phyloP scores from a whole-genome alignment of 192 early-diverging fungal species.

The Gaertneriomyces sp. region DNA sequence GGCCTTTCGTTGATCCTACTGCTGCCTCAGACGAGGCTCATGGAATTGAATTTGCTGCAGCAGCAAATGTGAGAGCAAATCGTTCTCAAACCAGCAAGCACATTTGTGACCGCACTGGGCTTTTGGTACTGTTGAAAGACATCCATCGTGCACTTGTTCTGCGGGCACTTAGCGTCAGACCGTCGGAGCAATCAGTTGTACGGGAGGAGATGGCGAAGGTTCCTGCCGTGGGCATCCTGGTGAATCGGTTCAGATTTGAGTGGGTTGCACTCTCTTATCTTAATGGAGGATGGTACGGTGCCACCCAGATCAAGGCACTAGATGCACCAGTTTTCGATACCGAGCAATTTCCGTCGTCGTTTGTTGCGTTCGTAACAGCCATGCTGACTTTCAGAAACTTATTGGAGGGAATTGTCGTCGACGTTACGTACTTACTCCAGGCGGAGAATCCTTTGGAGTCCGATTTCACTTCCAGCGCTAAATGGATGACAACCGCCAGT shows the following conservation, averaged over 20 bases:
- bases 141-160: neutral
- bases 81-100: conserved; percentile 3
- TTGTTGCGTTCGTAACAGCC: neutral
- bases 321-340: neutral
- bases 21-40: neutral
- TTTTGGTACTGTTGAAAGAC: neutral
- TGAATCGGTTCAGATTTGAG: neutral
- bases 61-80: neutral
- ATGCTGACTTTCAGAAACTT: neutral
- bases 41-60: neutral
- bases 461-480: too few relatives aligned
- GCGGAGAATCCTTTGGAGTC: too few relatives aligned
- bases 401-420: too few relatives aligned
- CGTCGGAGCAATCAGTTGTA: too few relatives aligned
- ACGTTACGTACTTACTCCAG: too few relatives aligned
- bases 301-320: neutral
- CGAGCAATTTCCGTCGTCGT: neutral
- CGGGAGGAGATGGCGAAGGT: neutral
- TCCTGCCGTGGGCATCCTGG: neutral
- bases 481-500: too few relatives aligned
- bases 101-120: neutral
- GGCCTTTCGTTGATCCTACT: neutral
- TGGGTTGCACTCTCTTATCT: neutral
- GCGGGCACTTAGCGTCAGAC: neutral
- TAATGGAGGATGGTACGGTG: neutral